Conservation (phyloP, 1,284 basidiomycete genomes). For the Melampsora abietis-canadensis region DNA sequence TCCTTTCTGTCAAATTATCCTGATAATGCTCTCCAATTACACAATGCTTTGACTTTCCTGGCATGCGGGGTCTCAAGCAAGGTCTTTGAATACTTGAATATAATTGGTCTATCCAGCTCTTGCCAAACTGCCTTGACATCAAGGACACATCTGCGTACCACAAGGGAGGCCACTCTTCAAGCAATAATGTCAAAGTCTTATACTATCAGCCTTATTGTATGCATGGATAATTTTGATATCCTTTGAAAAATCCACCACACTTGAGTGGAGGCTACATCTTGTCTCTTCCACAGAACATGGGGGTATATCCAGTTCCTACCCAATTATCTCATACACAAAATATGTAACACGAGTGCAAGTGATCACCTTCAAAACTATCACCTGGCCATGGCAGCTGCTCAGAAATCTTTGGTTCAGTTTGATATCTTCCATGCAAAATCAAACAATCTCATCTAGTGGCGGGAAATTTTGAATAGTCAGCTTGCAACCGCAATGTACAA, state of each 20-base stretch:
- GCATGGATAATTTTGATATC: conserved; percentile 32
- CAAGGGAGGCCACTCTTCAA: not conserved
- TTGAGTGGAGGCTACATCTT: not conserved
- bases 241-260: conserved; percentile 10
- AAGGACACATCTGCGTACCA: not conserved
- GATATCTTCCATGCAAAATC: not conserved
- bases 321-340: not conserved
- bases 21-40: conserved; percentile 2
- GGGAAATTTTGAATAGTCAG: conserved; percentile 4
- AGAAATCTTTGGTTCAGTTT: not conserved
- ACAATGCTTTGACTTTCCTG: conserved; percentile 7
- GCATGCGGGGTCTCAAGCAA: conserved; percentile 5
- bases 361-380: not conserved
- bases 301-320: conserved; percentile 13
- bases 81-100: conserved; percentile 8
- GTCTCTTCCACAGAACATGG: conserved; percentile 15
- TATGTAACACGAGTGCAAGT: not conserved
- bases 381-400: not conserved
- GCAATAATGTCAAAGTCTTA: not conserved
- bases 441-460: not conserved
- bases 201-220: not conserved
- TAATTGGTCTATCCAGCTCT: conserved; percentile 2
- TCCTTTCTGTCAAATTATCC: conserved; percentile 7
- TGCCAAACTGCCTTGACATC: not conserved
- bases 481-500: not conserved